Evolutionary conservation across 148 eudicot species (phyloP).

Genomic region (Limonium bicolor): DNA sequence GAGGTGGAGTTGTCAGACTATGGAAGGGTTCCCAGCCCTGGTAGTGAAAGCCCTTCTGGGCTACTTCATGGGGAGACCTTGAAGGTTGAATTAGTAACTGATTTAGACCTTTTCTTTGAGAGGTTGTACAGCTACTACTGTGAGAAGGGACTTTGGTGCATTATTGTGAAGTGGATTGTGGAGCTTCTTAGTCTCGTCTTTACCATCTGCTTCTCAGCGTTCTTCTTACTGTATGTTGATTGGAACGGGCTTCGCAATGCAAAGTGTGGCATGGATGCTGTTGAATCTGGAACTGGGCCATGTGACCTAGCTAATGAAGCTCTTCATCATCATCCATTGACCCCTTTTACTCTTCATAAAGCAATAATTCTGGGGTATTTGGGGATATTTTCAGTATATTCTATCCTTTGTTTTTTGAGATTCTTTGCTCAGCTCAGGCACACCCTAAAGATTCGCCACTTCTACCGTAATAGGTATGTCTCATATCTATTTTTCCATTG

Average conservation of each 20-base stretch:
- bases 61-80: slow-evolving; percentile 82
- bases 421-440: slow-evolving; percentile 81
- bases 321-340: slow-evolving; percentile 74
- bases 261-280: slow-evolving; percentile 95
- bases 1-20: slow-evolving; percentile 82
- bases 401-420: slow-evolving; percentile 77
- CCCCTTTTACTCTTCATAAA: slow-evolving; percentile 64
- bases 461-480: slow-evolving; percentile 62
- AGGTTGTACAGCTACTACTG: slow-evolving; percentile 84
- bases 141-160: slow-evolving; percentile 98
- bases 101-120: slow-evolving; percentile 87
- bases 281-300: slow-evolving; percentile 68
- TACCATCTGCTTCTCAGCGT: slow-evolving; percentile 88
- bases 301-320: slow-evolving; percentile 89
- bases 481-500: not conserved
- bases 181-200: slow-evolving; percentile 85
- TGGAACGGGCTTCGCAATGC: slow-evolving; percentile 96
- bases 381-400: slow-evolving; percentile 64
- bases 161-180: slow-evolving; percentile 89
- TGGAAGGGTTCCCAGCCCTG: slow-evolving; percentile 60
- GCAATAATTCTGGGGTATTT: slow-evolving; percentile 76
- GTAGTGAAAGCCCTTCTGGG: slow-evolving; percentile 96
- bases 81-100: slow-evolving; percentile 66
- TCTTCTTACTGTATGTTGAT: slow-evolving; percentile 79
- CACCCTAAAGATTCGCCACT: slow-evolving; percentile 63